These are phyloP conservation scores for Capniomyces stellatus DNA, from an alignment of 371 early-diverging fungal species.

Conservation along the genomic window DNA sequence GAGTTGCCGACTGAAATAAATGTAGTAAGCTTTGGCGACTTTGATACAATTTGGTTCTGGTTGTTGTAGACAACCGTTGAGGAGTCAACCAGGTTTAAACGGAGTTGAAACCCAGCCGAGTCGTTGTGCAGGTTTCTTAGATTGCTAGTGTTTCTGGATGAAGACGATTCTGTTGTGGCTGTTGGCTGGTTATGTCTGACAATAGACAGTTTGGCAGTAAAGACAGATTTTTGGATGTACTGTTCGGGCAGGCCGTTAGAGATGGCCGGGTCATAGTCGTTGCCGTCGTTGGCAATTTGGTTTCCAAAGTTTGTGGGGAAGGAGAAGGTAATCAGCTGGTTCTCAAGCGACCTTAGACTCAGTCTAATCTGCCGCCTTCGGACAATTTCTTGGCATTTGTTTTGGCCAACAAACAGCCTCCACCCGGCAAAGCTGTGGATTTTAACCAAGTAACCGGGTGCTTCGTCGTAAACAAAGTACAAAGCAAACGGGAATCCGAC, in stretches of 20 bases:
- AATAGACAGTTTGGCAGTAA: neutral
- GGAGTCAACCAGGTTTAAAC: neutral
- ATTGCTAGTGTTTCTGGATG: too few relatives aligned
- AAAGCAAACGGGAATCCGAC: slow-evolving; percentile 40
- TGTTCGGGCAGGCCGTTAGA: too few relatives aligned
- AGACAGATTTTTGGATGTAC: neutral
- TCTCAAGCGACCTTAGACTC: slow-evolving; percentile 32
- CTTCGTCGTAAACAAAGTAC: slow-evolving; percentile 40
- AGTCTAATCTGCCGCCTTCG: slow-evolving; percentile 27
- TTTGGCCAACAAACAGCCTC: slow-evolving; percentile 28
- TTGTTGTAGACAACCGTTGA: neutral
- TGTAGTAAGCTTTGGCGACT: too few relatives aligned
- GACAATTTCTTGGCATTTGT: slow-evolving; percentile 23
- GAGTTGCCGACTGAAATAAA: too few relatives aligned
- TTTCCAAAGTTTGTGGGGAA: slow-evolving; percentile 20
- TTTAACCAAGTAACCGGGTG: slow-evolving; percentile 25
- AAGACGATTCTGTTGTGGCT: too few relatives aligned
- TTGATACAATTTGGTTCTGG: neutral
- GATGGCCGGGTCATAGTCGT: too few relatives aligned
- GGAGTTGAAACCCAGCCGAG: neutral
- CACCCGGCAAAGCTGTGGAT: slow-evolving; percentile 28
- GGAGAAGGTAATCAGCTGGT: slow-evolving; percentile 30
- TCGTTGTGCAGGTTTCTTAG: neutral
- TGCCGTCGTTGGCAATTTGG: too few relatives aligned
- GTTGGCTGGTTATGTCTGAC: neutral